Evolutionary conservation across 352 stramenopile species (phyloP), one percentile per base, ranked within the genome.

Genomic region (Pythium periplocum): DNA sequence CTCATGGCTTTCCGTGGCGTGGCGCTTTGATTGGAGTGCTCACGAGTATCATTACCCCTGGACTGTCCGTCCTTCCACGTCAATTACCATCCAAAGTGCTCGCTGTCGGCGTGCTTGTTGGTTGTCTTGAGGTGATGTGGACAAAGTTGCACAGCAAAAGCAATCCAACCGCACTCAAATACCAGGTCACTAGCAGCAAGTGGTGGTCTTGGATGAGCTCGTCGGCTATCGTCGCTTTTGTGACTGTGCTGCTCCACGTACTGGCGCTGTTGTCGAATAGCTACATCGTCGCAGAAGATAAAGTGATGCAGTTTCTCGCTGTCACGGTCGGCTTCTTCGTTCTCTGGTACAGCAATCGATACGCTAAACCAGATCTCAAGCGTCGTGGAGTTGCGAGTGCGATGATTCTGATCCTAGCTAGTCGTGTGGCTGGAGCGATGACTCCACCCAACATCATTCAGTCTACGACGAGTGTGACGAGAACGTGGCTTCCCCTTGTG

Each of bases 251-350:
- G 9, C 53, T 91, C 33, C 84, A 93, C 51, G 58, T 68, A 10
- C 56, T 90, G 11, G 71, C 73, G 8, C 62, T 92, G 31, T 66
- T 92, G 17, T 93, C 85, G 36, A 95, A 95, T 56, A 93, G 81
- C 67, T 95, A 87, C 59, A 87, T 95, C 33, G 76, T 92, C n/a
- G 68, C 78, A 6, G 83, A 95, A 48, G 54, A 68, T 51, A 70
- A 67, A 32, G 79, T 88, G 6, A 82, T 91, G 63, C 66, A 75
- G 30, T 95, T 91, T 45, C 52, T 95, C 41, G 73, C 68, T 26
- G 63, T 71, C 39, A 83, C 73, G 5, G 69, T 62, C 0, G 79
- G 79, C 1, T 68, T 79, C 41, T 80, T 82, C 46, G 44, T 81
- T 52, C 56, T 87, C 4, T 44, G 46, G 26, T 59, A 53, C 10